These are phyloP conservation scores for Gardenia jasminoides DNA, from an alignment of 257 asterid genomes.

Conservation along the genomic window DNA sequence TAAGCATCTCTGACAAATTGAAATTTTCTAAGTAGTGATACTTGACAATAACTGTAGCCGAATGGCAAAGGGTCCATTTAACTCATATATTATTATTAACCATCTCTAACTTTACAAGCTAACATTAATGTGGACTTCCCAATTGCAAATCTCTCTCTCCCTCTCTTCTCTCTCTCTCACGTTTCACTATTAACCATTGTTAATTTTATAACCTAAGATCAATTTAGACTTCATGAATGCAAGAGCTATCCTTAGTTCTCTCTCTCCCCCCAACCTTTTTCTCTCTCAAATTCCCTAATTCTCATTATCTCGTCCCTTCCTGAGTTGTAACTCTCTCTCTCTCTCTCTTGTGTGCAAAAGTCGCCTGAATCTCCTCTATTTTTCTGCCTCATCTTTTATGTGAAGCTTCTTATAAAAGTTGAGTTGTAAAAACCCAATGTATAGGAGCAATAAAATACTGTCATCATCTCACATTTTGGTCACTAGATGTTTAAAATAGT, in stretches of 20 bases:
- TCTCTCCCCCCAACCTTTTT: too few relatives aligned
- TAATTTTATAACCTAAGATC: too few relatives aligned
- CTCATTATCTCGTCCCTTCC: too few relatives aligned
- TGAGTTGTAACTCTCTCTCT: too few relatives aligned
- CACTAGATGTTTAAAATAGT: background rate
- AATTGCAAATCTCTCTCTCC: background rate
- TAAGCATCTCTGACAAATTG: background rate
- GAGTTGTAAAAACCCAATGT: background rate
- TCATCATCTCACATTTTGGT: background rate
- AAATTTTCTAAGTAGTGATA: background rate
- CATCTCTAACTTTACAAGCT: too few relatives aligned
- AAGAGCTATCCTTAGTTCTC: too few relatives aligned
- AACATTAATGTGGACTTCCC: background rate
- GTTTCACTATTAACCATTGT: too few relatives aligned
- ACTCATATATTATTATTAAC: background rate
- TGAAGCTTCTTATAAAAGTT: background rate
- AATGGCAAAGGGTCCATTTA: background rate
- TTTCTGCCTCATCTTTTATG: background rate
- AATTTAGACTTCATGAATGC: too few relatives aligned
- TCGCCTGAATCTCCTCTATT: background rate
- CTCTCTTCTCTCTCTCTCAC: background rate
- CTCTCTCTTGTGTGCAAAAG: too few relatives aligned
- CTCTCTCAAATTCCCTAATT: too few relatives aligned
- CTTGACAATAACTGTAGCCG: background rate
- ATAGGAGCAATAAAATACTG: background rate